Conservation (phyloP, 2,329 filamentous ascomycete species). For the Ambrosiella beaveri region DNA sequence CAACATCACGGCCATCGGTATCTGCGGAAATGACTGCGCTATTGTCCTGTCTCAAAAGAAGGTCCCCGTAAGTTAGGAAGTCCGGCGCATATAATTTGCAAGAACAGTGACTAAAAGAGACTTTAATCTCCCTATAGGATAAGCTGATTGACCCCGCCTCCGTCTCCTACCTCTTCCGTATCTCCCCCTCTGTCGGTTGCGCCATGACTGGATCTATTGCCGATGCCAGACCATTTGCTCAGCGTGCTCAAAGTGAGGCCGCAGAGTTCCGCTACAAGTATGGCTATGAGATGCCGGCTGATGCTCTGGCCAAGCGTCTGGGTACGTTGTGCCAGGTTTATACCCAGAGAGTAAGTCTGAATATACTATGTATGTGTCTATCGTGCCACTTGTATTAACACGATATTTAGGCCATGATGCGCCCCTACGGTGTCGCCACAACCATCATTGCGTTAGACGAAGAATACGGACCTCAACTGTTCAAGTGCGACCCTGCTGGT, state of each 20-base stretch:
- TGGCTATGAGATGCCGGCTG: constrained; percentile 98
- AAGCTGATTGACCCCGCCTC: constrained; percentile 97
- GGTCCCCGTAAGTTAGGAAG: constrained; percentile 58
- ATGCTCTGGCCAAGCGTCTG: constrained; percentile 87
- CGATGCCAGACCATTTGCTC: constrained; percentile 83
- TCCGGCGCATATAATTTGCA: no score
- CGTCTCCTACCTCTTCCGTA: constrained; percentile 91
- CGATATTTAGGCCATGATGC: constrained; percentile 65
- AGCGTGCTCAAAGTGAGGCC: constrained; percentile 84
- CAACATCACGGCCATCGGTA: constrained; percentile 94
- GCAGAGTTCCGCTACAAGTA: constrained; percentile 98
- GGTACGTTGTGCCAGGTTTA: constrained; percentile 99
- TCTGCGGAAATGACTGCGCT: constrained; percentile 91
- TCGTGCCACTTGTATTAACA: background rate
- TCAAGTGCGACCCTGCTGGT: constrained; percentile 95
- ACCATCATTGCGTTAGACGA: constrained; percentile 88
- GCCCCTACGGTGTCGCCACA: constrained; percentile 85
- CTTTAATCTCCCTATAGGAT: constrained; percentile 41
- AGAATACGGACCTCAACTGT: constrained; percentile 83
- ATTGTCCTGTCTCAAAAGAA: constrained; percentile 99
- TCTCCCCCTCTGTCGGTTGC: constrained; percentile 90
- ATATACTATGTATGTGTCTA: background rate
- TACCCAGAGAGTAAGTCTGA: constrained; percentile 62
- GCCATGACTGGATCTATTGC: constrained; percentile 98
- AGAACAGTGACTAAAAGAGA: no score